Percentiles rank a stretch among this genome's conserved stretches.
Conservation (phyloP, 139 green algal species). For the Dunaliella sp. region DNA sequence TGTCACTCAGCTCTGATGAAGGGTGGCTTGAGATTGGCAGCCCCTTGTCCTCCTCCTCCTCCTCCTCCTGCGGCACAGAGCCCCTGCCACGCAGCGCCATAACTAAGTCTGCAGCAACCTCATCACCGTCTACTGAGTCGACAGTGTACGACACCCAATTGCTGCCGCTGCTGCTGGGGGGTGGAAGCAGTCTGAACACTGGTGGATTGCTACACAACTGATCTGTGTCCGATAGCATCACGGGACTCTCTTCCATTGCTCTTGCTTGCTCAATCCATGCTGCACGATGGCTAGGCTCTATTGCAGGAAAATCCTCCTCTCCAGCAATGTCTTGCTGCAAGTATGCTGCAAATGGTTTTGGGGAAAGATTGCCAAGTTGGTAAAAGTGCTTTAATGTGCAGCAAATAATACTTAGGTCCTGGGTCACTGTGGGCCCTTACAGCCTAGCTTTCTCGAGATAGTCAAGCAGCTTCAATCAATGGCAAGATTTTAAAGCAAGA, state of each 20-base stretch:
- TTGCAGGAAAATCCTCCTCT: neutral
- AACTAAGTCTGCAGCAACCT: neutral
- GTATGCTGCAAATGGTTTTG: neutral
- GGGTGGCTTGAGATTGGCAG: neutral
- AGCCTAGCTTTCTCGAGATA: neutral
- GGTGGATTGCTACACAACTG: neutral
- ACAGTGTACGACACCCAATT: neutral
- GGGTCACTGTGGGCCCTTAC: neutral
- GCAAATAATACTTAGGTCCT: neutral
- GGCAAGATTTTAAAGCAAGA: neutral
- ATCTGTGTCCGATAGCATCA: too few species aligned
- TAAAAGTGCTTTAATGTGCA: neutral
- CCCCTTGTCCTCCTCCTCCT: neutral
- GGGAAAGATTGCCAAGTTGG: neutral
- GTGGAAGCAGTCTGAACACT: neutral
- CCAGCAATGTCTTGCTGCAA: neutral
- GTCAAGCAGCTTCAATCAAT: neutral
- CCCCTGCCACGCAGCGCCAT: neutral
- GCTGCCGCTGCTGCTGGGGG: neutral
- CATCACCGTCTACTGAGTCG: neutral
- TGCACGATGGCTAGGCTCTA: neutral
- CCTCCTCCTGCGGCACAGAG: neutral
- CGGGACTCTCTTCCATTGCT: neutral
- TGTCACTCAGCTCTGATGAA: neutral
- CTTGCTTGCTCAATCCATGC: neutral